Base-by-base conservation (phyloP, 441 rosid species). In the Daphne laureola region DNA sequence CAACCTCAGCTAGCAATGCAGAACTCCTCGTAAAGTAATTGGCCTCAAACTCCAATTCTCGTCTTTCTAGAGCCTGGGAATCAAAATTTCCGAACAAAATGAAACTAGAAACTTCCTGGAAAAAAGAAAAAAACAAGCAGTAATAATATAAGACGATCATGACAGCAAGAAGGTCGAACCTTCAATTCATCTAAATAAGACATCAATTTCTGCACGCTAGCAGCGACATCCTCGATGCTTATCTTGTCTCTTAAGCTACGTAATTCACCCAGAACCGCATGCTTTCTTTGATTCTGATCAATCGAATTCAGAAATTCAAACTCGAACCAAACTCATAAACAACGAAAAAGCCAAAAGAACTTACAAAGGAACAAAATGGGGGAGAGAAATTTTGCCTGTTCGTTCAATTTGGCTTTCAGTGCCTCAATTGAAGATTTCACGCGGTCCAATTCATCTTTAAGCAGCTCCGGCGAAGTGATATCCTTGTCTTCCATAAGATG, bases 51-150 rank as follows among this genome's bases (percentile, higher is more conserved):
- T 75, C 67, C 53, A 70, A 67, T 71, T 78, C 84, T 65, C 73
- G 63, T 61, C 43, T 74, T 64, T 80, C 87, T 56, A 82, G 27
- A 17, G 36, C 79, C 88, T 86, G 73, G 3, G 64, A 13, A 48
- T 2, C 27, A 45, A 38, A 46, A 13, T 36, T 35, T 15, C 4
- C 11, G 4, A 6, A 44, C n/a, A 17, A 12, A 47, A 49, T 15
- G 1, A 18, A 12, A 2, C 2, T 47, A 17, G 17, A 16, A 17
- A 12, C 40, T 3, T 6, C 13, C 8, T 15, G 44, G 3, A 14
- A 26, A 52, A n/a, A 23, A 2, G 12, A 26, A 52, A n/a, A 23
- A 2, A 40, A 43, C 23, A 21, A 21, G 25, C 0, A 21, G 25
- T 21, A 5, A 8, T 16, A 11, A 14, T 1, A 42, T 14, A 3